Evolutionary conservation across 805 yeast species (phyloP).

Genomic region (Wickerhamiella azymoides): DNA sequence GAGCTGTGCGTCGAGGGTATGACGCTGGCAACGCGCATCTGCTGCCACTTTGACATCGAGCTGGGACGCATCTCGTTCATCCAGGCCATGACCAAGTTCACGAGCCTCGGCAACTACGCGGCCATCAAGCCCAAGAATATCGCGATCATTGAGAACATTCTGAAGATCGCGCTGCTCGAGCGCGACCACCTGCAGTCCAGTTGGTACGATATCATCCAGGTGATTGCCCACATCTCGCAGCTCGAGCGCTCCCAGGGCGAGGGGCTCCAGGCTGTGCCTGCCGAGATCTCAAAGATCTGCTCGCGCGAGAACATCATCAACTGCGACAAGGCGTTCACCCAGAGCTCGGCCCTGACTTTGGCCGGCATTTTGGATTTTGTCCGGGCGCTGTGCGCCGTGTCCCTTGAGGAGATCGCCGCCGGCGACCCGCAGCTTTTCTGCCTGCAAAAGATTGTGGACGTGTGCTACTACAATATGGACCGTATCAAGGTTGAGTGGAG

Average conservation of each 20-base stretch:
- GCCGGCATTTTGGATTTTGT: constrained; percentile 80
- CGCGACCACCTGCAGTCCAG: constrained; percentile 62
- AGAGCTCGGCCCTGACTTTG: constrained; percentile 66
- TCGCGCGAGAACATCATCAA: constrained; percentile 30
- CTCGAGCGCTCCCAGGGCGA: constrained; percentile 79
- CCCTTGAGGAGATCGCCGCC: constrained; percentile 80
- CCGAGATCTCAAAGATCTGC: constrained; percentile 24
- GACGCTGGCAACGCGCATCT: constrained; percentile 63
- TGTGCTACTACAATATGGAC: constrained; percentile 93
- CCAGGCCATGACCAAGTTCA: constrained; percentile 77
- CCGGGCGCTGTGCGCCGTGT: constrained; percentile 70
- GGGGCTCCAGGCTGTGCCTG: constrained; percentile 27
- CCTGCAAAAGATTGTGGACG: constrained; percentile 89
- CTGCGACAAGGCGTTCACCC: constrained; percentile 77
- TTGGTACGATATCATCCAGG: constrained; percentile 73
- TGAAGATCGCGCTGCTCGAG: constrained; percentile 65
- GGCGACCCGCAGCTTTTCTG: constrained; percentile 88
- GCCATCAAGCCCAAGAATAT: constrained; percentile 71
- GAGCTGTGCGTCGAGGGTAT: constrained; percentile 69
- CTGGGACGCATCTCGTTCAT: constrained; percentile 82
- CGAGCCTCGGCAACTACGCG: constrained; percentile 62
- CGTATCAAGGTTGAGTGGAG: constrained; percentile 96
- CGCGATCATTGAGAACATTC: constrained; percentile 57
- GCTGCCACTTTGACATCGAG: constrained; percentile 70
- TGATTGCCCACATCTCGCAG: constrained; percentile 50